A percentile compares a stretch with the other conserved stretches of the same genome.
Evolutionary conservation across 2,329 filamentous ascomycete species (phyloP).

Genomic region (Fusarium secorum): DNA sequence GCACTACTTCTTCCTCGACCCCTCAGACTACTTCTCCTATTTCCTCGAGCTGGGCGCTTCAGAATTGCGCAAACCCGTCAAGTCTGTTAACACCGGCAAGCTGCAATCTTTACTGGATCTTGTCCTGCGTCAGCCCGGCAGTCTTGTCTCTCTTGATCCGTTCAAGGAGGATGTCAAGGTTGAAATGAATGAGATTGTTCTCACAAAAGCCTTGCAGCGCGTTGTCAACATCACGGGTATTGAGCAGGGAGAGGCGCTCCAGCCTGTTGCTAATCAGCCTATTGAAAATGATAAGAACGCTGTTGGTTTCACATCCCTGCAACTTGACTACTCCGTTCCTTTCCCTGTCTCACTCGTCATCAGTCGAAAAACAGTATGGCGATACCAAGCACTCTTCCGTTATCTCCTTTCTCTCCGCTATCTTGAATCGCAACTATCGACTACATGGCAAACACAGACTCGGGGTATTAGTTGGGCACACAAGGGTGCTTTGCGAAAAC

Average conservation of each 20-base stretch:
- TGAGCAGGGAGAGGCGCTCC: conserved; percentile 85
- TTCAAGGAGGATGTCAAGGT: conserved; percentile 99
- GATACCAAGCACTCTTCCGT: conserved; percentile 95
- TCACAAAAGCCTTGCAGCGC: conserved; percentile 93
- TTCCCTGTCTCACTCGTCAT: conserved; percentile 97
- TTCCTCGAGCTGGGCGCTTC: conserved; percentile 92
- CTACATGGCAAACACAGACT: conserved; percentile 90
- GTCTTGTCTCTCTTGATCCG: conserved; percentile 89
- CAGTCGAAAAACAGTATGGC: conserved; percentile 93
- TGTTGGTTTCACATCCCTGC: conserved; percentile 87
- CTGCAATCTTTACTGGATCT: conserved; percentile 95
- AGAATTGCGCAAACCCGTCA: conserved; percentile 89
- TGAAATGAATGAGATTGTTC: conserved; percentile 91
- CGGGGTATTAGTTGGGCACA: conserved; percentile 84
- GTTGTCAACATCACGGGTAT: conserved; percentile 97
- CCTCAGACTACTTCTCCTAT: conserved; percentile 97
- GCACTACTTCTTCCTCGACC: conserved; percentile 98
- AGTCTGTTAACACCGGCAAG: conserved; percentile 89
- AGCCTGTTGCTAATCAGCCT: conserved; percentile 71
- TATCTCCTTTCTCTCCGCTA: conserved; percentile 91
- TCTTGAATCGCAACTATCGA: conserved; percentile 85
- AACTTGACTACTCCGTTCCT: conserved; percentile 92
- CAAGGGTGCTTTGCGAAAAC: conserved; percentile 72
- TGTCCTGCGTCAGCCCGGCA: conserved; percentile 94
- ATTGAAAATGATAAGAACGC: conserved; percentile 88